phyloP scores from a whole-genome alignment of 164 flowering plant genomes.

The Stephania yunnanensis region DNA sequence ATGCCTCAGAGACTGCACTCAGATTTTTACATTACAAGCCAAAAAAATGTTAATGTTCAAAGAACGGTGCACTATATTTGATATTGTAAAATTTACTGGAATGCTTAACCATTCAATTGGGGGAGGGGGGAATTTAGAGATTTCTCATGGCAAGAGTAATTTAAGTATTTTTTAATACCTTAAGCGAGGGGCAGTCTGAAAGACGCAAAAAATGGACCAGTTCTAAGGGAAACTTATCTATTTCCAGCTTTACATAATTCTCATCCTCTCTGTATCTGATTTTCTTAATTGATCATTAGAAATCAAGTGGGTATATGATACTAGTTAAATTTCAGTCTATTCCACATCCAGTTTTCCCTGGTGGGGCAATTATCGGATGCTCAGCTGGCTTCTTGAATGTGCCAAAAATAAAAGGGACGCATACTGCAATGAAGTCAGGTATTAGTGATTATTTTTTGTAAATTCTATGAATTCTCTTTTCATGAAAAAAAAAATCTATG shows the following conservation, averaged over 20 bases:
- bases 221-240: not conserved
- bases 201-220: not conserved
- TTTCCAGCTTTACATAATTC: not conserved
- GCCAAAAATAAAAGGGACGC: slow-evolving; percentile 94
- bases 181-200: not conserved
- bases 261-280: not conserved
- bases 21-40: not conserved
- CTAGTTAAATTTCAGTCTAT: slow-evolving; percentile 84
- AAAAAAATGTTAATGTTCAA: not conserved
- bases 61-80: too few species aligned
- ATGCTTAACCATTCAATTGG: not conserved
- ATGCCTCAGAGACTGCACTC: not conserved
- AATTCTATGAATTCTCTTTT: not conserved
- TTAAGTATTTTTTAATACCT: not conserved
- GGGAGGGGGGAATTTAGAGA: not conserved
- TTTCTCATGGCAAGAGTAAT: not conserved
- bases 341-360: slow-evolving; percentile 96
- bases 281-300: not conserved
- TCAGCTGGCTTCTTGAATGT: slow-evolving; percentile 97
- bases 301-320: slow-evolving; percentile 34
- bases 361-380: slow-evolving; percentile 98
- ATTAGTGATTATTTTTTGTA: not conserved
- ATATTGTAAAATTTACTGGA: not conserved
- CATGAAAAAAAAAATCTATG: not conserved
- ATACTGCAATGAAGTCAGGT: slow-evolving; percentile 99